These are phyloP conservation scores for Cairneyella variabilis DNA, from an alignment of 495 filamentous ascomycete genomes.

Conservation along the genomic window DNA sequence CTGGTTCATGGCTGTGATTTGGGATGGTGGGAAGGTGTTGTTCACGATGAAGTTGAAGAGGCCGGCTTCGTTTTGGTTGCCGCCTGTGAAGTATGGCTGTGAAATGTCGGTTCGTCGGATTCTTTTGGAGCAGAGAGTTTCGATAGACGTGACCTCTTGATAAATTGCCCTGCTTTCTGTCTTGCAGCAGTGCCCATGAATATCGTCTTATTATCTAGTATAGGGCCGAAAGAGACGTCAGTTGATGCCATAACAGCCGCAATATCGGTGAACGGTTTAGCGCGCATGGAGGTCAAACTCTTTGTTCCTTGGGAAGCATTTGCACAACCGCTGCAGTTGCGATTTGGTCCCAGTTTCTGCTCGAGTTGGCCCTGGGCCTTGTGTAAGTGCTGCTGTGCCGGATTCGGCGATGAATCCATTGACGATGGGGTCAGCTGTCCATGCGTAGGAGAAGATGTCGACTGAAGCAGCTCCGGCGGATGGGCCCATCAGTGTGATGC, in stretches of 20 bases:
- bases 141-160: conserved; percentile 25
- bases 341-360: conserved; percentile 34
- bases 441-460: conserved; percentile 50
- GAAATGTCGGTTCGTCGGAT: conserved; percentile 29
- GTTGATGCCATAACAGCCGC: conserved; percentile 33
- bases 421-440: conserved; percentile 39
- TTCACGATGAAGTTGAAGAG: conserved; percentile 25
- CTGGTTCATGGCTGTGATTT: conserved; percentile 35
- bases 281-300: conserved; percentile 42
- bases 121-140: conserved; percentile 30
- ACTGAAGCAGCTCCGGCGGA: conserved; percentile 46
- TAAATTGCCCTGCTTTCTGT: too few relatives aligned
- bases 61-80: conserved; percentile 42
- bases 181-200: too few relatives aligned
- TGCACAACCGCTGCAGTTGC: conserved; percentile 39
- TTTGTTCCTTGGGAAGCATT: conserved; percentile 28
- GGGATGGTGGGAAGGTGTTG: conserved; percentile 17
- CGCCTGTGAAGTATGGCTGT: conserved; percentile 38
- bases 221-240: conserved; percentile 5
- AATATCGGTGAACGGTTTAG: conserved; percentile 10
- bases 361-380: conserved; percentile 26
- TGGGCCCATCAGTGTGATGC: conserved; percentile 60
- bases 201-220: conserved; percentile 35
- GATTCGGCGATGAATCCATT: conserved; percentile 46
- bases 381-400: conserved; percentile 38